Conservation (phyloP, 352 stramenopile genomes). For the Phytophthora cactorum region DNA sequence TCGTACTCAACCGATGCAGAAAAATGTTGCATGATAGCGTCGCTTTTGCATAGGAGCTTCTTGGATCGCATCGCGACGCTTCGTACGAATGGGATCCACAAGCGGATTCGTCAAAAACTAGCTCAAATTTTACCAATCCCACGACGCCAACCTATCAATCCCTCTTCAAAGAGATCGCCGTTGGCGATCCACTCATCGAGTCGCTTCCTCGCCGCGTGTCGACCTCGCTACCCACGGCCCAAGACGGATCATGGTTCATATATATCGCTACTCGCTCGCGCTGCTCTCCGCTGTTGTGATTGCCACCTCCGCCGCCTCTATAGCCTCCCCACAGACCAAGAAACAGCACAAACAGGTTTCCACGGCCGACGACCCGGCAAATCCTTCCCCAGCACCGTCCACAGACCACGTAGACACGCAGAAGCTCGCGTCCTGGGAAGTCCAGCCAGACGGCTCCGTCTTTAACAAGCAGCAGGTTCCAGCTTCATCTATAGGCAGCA, state of each 20-base stretch:
- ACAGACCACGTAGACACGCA: conserved; percentile 1
- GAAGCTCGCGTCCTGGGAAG: conserved; percentile 26
- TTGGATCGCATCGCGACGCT: neutral
- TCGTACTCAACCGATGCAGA: neutral
- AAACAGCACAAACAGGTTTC: conserved; percentile 15
- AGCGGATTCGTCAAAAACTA: neutral
- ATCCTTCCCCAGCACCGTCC: conserved; percentile 9
- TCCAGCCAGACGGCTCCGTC: conserved; percentile 29
- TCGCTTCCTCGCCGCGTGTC: conserved; percentile 15
- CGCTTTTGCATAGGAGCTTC: neutral
- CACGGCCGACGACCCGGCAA: neutral
- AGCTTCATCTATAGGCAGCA: conserved; percentile 7
- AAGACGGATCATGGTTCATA: conserved; percentile 7
- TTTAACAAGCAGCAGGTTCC: conserved; percentile 12
- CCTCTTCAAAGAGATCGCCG: neutral
- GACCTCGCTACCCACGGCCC: neutral
- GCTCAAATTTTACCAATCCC: conserved; percentile 5
- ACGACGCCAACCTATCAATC: neutral
- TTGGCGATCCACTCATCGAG: conserved; percentile 7
- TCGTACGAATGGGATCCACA: neutral
- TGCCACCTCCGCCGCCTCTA: neutral
- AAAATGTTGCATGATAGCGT: too few species aligned
- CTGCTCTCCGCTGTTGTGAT: conserved; percentile 18
- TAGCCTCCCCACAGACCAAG: conserved; percentile 14
- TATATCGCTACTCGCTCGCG: neutral